Conservation (phyloP, 202 grass and related monocot species). For the Alloteropsis angusta region DNA sequence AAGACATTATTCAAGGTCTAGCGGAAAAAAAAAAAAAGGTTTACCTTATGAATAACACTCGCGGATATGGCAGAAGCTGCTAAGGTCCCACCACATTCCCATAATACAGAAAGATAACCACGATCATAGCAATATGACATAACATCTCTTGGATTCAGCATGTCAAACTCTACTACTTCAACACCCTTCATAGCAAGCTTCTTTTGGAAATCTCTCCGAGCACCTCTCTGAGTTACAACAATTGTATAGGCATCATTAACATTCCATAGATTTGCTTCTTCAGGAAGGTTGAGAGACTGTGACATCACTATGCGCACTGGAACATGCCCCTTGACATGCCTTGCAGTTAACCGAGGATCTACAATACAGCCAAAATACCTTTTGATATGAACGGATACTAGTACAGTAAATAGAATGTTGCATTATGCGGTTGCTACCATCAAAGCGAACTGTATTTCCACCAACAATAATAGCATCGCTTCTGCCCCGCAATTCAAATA, state of each 20-base stretch:
- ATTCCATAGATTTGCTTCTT: constrained; percentile 91
- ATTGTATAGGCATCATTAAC: constrained; percentile 88
- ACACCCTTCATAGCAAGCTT: constrained; percentile 83
- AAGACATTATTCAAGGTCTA: not conserved
- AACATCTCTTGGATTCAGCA: constrained; percentile 85
- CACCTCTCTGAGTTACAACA: constrained; percentile 84
- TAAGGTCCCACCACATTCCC: constrained; percentile 85
- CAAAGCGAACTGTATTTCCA: constrained; percentile 81
- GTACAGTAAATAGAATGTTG: constrained; percentile 2
- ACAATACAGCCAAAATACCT: constrained; percentile 34
- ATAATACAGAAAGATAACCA: constrained; percentile 79
- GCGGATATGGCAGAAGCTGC: constrained; percentile 79
- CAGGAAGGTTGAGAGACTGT: constrained; percentile 70
- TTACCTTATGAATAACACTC: constrained; percentile 89
- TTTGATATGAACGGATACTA: constrained; percentile 8
- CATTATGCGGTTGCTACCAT: constrained; percentile 41
- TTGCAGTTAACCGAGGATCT: constrained; percentile 91
- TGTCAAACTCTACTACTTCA: constrained; percentile 97
- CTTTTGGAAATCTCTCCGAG: constrained; percentile 76
- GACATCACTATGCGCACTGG: constrained; percentile 88
- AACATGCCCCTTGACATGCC: constrained; percentile 74
- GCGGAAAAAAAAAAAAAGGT: not conserved
- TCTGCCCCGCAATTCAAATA: constrained; percentile 90
- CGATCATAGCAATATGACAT: constrained; percentile 93
- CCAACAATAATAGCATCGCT: constrained; percentile 93